These are phyloP conservation scores for Diutina rugosa DNA, from an alignment of 1,139 yeast genomes.

Conservation along the genomic window DNA sequence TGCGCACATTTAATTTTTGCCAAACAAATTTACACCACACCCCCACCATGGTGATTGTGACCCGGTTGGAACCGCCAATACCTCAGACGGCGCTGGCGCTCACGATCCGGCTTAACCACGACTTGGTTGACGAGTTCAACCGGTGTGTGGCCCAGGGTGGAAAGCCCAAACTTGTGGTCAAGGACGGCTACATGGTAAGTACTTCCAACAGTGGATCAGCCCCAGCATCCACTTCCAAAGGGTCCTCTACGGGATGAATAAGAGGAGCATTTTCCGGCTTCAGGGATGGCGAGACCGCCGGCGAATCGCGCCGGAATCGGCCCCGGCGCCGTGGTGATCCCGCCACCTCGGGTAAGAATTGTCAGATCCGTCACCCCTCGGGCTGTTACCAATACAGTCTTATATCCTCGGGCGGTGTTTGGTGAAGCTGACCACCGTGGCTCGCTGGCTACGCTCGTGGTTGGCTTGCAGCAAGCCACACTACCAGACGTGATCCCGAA, in stretches of 20 bases:
- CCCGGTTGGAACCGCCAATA: slow-evolving; percentile 1
- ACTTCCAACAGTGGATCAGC: background rate
- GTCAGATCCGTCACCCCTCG: background rate
- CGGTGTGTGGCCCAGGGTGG: slow-evolving; percentile 1
- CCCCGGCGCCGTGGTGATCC: background rate
- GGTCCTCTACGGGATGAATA: background rate
- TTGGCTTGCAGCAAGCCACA: background rate
- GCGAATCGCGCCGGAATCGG: background rate
- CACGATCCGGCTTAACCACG: background rate
- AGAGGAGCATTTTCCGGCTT: background rate
- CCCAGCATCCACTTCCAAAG: background rate
- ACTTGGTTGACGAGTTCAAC: slow-evolving; percentile 1
- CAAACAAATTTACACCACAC: background rate
- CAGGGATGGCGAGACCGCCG: background rate
- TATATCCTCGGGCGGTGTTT: background rate
- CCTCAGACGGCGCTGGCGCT: background rate
- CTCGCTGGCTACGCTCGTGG: background rate
- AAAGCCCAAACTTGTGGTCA: background rate
- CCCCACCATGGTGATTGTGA: slow-evolving; percentile 1
- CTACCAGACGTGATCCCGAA: too few relatives aligned
- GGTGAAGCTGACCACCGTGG: background rate
- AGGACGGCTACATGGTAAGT: slow-evolving; percentile 1
- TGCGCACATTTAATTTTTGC: background rate
- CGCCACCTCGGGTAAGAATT: background rate
- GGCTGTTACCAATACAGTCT: background rate